Conservation (phyloP, 2,329 filamentous ascomycete species). For the Colletotrichum sojae region DNA sequence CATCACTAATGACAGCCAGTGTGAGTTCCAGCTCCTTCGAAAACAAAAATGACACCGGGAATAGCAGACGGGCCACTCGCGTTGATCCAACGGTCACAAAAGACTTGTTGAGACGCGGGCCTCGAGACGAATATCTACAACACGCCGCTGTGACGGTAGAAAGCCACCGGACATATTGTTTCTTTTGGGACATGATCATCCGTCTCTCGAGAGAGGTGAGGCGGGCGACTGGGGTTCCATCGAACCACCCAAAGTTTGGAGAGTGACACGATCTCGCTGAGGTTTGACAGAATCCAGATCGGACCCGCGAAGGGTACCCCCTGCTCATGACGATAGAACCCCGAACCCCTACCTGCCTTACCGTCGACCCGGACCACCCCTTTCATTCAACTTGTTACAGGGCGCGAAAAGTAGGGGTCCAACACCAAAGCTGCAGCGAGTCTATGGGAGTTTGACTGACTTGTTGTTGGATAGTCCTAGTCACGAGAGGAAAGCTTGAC, state of each 20-base stretch:
- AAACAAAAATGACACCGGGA: background rate
- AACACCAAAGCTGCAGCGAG: too few species aligned
- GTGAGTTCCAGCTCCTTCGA: background rate
- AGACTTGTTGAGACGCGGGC: background rate
- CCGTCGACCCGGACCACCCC: background rate
- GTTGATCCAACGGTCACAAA: slow-evolving; percentile 9
- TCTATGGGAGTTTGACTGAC: too few species aligned
- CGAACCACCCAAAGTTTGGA: slow-evolving; percentile 7
- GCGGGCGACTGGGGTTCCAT: slow-evolving; percentile 21
- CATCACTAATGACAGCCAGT: slow-evolving; percentile 4
- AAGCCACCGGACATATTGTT: background rate
- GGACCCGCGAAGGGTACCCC: slow-evolving; percentile 3
- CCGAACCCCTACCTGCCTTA: background rate
- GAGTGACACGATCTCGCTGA: slow-evolving; percentile 33
- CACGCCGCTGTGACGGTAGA: background rate
- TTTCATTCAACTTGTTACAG: background rate
- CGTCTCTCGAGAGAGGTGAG: slow-evolving; percentile 10
- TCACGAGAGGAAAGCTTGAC: too few species aligned
- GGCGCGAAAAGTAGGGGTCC: background rate
- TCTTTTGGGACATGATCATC: slow-evolving; percentile 26
- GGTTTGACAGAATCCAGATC: slow-evolving; percentile 37
- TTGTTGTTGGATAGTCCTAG: too few species aligned
- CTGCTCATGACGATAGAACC: background rate
- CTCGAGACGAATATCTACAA: slow-evolving; percentile 1
- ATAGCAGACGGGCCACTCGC: background rate